Evolutionary conservation across 2,329 filamentous ascomycete genomes (phyloP).

Genomic region (Trichoderma simmonsii): DNA sequence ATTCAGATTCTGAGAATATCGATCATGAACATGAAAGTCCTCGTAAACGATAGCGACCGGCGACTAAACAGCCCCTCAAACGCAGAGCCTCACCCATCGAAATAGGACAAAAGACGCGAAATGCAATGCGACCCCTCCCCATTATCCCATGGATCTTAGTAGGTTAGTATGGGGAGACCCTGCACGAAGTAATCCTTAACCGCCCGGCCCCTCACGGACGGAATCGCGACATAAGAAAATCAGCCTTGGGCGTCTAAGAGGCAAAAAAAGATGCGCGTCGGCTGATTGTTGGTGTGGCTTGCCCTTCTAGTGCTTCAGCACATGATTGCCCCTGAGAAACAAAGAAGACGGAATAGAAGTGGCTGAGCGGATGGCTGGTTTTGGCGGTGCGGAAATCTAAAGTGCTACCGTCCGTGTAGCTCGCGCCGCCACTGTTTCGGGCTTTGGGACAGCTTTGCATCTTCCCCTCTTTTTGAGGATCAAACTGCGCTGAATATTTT

Average conservation of each 20-base stretch:
- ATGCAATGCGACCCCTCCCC: not conserved
- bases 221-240: not conserved
- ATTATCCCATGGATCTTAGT: not conserved
- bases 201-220: not conserved
- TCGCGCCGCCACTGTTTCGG: not conserved
- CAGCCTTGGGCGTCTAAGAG: slow-evolving; percentile 10
- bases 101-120: not conserved
- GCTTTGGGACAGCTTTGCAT: not conserved
- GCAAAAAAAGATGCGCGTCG: not conserved
- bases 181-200: not conserved
- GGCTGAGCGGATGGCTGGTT: slow-evolving; percentile 7
- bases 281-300: not conserved
- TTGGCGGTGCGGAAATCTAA: not conserved
- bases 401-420: not conserved
- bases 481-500: not conserved
- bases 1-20: not conserved
- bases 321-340: not conserved
- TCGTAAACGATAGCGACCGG: not conserved
- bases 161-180: not conserved
- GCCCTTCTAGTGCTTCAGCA: not conserved
- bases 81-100: not conserved
- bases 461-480: not conserved
- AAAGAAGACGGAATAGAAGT: not conserved
- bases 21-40: not conserved
- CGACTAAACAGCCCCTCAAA: not conserved